A percentile compares a stretch with the other conserved stretches of the same genome.
These are phyloP conservation scores for Rhodosporidiobolus sp. DNA, from an alignment of 768 basidiomycete genomes.

Conservation along the genomic window DNA sequence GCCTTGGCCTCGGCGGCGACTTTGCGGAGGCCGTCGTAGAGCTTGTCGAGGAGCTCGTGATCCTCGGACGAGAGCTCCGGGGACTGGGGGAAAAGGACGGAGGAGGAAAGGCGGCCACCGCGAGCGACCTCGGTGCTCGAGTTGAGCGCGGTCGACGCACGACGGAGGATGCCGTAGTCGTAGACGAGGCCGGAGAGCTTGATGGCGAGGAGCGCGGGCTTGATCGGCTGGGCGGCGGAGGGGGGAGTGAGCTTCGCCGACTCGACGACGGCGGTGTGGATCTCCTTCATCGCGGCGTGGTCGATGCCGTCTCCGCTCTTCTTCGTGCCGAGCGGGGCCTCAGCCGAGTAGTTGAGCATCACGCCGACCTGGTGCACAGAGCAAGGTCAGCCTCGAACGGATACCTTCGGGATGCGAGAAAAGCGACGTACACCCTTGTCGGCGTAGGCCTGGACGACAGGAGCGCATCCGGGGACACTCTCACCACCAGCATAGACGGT, in stretches of 20 bases:
- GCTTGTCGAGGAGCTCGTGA: conserved; percentile 33
- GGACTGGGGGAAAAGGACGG: conserved; percentile 28
- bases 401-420: not conserved
- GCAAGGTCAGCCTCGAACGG: not conserved
- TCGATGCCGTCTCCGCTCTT: conserved; percentile 21
- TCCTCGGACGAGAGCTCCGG: conserved; percentile 37
- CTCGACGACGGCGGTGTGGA: conserved; percentile 24
- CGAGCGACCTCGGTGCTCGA: conserved; percentile 5
- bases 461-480: conserved; percentile 29
- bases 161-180: conserved; percentile 30
- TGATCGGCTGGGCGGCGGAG: conserved; percentile 5
- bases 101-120: conserved; percentile 13
- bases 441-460: conserved; percentile 15
- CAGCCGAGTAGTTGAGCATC: conserved; percentile 44
- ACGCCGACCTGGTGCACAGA: conserved; percentile 26
- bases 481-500: conserved; percentile 39
- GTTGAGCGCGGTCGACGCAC: conserved; percentile 32
- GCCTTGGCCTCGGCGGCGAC: conserved; percentile 37
- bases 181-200: conserved; percentile 40
- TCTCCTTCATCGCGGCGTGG: conserved; percentile 27
- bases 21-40: conserved; percentile 37
- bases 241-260: conserved; percentile 27
- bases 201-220: conserved; percentile 42
- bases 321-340: conserved; percentile 28
- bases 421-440: conserved; percentile 15